Conservation (phyloP, 345 rosid genomes). For the Corymbia maculata region DNA sequence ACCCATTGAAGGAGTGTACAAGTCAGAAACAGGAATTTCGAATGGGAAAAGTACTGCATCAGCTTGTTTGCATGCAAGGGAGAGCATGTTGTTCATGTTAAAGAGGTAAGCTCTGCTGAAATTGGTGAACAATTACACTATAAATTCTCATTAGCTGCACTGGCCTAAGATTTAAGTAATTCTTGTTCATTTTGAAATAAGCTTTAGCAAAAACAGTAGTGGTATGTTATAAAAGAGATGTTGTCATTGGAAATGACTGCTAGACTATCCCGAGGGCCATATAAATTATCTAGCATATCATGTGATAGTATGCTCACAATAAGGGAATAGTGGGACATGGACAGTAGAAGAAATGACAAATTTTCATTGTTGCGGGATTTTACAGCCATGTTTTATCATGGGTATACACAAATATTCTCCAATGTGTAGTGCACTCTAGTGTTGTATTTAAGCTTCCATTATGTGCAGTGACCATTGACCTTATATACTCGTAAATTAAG, state of each 20-base stretch:
- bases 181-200: background rate
- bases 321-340: background rate
- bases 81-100: constrained; percentile 69
- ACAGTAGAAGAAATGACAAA: background rate
- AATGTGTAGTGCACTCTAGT: background rate
- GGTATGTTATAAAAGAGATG: background rate
- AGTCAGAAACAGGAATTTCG: constrained; percentile 17
- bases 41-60: constrained; percentile 31
- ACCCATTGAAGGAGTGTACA: constrained; percentile 58
- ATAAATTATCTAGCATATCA: background rate
- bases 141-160: background rate
- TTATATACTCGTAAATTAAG: background rate
- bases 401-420: background rate
- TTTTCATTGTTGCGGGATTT: background rate
- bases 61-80: constrained; percentile 69
- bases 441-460: background rate
- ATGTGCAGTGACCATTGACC: background rate
- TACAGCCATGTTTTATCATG: background rate
- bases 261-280: background rate
- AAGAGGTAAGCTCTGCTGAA: constrained; percentile 44
- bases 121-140: background rate
- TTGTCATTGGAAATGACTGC: background rate
- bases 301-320: background rate
- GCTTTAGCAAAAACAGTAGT: background rate
- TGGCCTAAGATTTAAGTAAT: background rate